phyloP scores from a whole-genome alignment of 1,139 yeast genomes.

The Saccharomyces pastorianus region DNA sequence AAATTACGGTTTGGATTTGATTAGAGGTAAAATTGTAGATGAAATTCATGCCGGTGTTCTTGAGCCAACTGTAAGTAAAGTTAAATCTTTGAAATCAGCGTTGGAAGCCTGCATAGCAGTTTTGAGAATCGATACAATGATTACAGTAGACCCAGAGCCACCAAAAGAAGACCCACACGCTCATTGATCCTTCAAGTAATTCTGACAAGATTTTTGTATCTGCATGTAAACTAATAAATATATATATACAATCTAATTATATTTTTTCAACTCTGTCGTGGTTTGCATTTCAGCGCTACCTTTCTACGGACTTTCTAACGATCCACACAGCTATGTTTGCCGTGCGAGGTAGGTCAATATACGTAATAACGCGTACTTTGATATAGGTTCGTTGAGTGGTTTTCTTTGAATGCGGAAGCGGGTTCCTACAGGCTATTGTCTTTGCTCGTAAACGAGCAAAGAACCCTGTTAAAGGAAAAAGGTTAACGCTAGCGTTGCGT shows the following conservation, averaged over 20 bases:
- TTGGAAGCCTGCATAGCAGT: conserved; percentile 97
- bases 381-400: neutral
- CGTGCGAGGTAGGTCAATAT: neutral
- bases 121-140: conserved; percentile 96
- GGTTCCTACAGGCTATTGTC: neutral
- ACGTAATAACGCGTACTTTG: neutral
- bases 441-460: neutral
- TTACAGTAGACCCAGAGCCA: conserved; percentile 93
- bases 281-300: neutral
- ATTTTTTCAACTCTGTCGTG: neutral
- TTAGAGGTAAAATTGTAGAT: conserved; percentile 86
- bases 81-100: conserved; percentile 88
- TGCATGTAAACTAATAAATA: neutral
- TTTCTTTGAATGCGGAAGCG: neutral
- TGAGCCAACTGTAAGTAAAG: conserved; percentile 90
- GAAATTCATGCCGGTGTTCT: conserved; percentile 78
- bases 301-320: too few species aligned
- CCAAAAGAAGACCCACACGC: conserved; percentile 83
- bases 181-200: conserved; percentile 32
- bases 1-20: conserved; percentile 85
- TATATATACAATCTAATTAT: neutral
- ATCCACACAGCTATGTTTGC: neutral
- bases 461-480: conserved; percentile 1
- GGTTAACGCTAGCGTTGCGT: neutral
- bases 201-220: neutral